Percentiles rank a stretch among this genome's conserved stretches.
These are phyloP conservation scores for Fusarium mundagurra DNA, from an alignment of 2,329 filamentous ascomycete genomes.

Conservation along the genomic window DNA sequence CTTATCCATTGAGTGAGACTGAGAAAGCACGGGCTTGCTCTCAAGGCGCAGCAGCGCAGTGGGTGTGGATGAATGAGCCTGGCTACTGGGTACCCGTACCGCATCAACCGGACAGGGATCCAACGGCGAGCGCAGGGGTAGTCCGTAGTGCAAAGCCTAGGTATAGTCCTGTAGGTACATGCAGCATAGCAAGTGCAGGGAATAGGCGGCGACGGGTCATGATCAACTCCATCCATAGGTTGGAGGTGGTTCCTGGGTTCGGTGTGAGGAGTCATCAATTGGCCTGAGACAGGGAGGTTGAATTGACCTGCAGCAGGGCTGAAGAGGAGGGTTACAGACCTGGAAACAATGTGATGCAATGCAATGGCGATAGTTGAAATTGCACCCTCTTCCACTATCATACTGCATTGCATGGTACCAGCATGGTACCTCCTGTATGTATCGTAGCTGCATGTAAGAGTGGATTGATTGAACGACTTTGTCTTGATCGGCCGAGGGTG, in stretches of 20 bases:
- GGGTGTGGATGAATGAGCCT: constrained; percentile 36
- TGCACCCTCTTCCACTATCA: not conserved
- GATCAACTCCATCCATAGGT: constrained; percentile 11
- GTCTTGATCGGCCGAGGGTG: constrained; percentile 14
- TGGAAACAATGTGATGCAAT: constrained; percentile 19
- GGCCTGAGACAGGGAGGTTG: constrained; percentile 35
- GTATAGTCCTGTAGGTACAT: not conserved
- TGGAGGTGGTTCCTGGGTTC: constrained; percentile 35
- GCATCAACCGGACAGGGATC: constrained; percentile 22
- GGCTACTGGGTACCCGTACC: constrained; percentile 30
- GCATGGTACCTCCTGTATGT: not conserved
- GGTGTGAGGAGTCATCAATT: constrained; percentile 44
- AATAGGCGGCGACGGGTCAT: constrained; percentile 12
- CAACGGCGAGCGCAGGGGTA: constrained; percentile 1
- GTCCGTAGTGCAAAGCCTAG: not conserved
- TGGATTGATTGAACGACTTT: not conserved
- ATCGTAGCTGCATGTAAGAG: constrained; percentile 11
- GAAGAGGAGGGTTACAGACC: constrained; percentile 37
- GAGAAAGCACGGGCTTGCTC: constrained; percentile 29
- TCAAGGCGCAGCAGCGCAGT: constrained; percentile 44
- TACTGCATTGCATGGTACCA: constrained; percentile 3
- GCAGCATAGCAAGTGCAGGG: not conserved
- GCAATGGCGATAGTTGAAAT: constrained; percentile 21
- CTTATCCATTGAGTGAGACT: constrained; percentile 33
- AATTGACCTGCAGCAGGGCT: constrained; percentile 44